Conservation (phyloP, 2,329 filamentous ascomycete species). For the Amesomyces nigricolor region DNA sequence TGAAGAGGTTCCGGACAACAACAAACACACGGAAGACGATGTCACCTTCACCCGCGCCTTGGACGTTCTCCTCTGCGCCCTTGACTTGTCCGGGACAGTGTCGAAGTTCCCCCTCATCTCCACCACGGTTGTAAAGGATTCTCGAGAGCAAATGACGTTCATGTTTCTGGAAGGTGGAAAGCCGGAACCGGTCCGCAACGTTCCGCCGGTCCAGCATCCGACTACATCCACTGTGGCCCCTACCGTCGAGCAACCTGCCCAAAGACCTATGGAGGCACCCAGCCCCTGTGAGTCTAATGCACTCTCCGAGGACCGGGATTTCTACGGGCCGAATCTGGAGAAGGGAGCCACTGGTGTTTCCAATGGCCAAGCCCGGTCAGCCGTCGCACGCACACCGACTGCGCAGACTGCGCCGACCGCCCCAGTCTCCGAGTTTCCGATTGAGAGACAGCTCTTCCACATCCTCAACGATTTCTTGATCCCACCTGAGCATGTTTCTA, state of each 20-base stretch:
- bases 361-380: background rate
- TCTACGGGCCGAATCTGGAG: slow-evolving; percentile 16
- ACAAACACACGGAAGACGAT: slow-evolving; percentile 19
- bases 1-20: slow-evolving; percentile 21
- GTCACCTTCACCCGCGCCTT: slow-evolving; percentile 40
- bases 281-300: slow-evolving; percentile 22
- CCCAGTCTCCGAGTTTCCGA: slow-evolving; percentile 22
- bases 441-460: slow-evolving; percentile 40
- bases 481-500: slow-evolving; percentile 33
- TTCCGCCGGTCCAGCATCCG: background rate
- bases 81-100: slow-evolving; percentile 40
- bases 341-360: background rate
- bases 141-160: slow-evolving; percentile 17
- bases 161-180: slow-evolving; percentile 22
- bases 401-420: slow-evolving; percentile 9
- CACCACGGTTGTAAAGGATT: slow-evolving; percentile 8
- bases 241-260: background rate
- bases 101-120: slow-evolving; percentile 35
- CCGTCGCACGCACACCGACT: background rate
- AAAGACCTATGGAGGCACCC: background rate
- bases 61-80: slow-evolving; percentile 45
- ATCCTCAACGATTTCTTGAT: slow-evolving; percentile 47
- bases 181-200: background rate
- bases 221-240: background rate
- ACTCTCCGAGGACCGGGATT: slow-evolving; percentile 23